Conservation (phyloP, 768 basidiomycete species). For the Termitomyces sp. region DNA sequence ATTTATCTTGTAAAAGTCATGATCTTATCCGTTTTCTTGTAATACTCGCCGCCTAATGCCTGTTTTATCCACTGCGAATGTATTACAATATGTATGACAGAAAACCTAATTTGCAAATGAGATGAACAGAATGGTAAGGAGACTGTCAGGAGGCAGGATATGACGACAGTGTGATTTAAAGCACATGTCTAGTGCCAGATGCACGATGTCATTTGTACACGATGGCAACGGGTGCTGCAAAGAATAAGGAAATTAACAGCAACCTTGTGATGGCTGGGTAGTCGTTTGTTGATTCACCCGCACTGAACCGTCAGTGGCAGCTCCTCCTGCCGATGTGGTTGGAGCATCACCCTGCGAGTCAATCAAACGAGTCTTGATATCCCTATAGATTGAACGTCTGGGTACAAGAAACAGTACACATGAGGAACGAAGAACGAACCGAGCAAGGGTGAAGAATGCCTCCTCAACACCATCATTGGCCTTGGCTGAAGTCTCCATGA, state of each 20-base stretch:
- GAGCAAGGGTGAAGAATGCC: constrained; percentile 94
- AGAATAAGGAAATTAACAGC: constrained; percentile 38
- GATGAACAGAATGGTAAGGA: constrained; percentile 12
- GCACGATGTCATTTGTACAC: constrained; percentile 1
- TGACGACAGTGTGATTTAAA: neutral
- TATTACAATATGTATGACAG: constrained; percentile 20
- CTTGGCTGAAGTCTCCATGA: constrained; percentile 98
- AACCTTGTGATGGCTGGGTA: constrained; percentile 37
- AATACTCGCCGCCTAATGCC: neutral
- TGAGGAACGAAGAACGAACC: constrained; percentile 45
- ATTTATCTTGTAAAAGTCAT: constrained; percentile 12
- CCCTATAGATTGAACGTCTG: constrained; percentile 46
- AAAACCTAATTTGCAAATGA: constrained; percentile 17
- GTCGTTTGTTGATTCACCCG: constrained; percentile 57
- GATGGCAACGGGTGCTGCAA: neutral
- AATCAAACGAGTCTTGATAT: constrained; percentile 96
- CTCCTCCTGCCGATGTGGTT: constrained; percentile 30
- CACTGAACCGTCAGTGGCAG: constrained; percentile 52
- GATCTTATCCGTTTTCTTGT: neutral
- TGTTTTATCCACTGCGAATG: constrained; percentile 16
- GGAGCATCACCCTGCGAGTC: constrained; percentile 79
- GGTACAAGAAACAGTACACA: neutral
- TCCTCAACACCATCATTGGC: constrained; percentile 97
- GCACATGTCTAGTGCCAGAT: neutral
- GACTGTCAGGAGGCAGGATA: constrained; percentile 5